phyloP scores from a whole-genome alignment of 352 stramenopile species.

The Phytophthora pinifolia region DNA sequence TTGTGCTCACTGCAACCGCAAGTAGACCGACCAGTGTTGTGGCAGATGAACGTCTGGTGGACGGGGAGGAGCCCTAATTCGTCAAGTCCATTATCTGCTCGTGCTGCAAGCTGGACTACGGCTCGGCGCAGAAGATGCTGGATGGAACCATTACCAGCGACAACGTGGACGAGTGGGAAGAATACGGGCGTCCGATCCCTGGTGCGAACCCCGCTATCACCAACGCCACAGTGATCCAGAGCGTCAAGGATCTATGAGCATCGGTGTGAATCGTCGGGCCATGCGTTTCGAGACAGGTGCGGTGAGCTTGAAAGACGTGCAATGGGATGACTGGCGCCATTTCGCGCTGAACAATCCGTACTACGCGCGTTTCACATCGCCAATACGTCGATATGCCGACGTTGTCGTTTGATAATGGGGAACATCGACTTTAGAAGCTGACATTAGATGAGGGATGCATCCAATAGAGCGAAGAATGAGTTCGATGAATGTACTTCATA shows the following conservation, averaged over 20 bases:
- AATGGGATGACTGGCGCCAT: constrained; percentile 89
- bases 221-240: constrained; percentile 58
- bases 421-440: no score
- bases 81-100: constrained; percentile 97
- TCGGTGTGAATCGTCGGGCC: constrained; percentile 67
- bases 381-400: constrained; percentile 94
- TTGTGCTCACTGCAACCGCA: constrained; percentile 97
- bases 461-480: no score
- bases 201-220: constrained; percentile 51
- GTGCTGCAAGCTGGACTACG: constrained; percentile 96
- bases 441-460: no score
- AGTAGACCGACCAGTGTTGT: constrained; percentile 94
- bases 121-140: constrained; percentile 96
- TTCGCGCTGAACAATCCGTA: constrained; percentile 97
- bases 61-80: constrained; percentile 93
- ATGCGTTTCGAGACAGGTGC: constrained; percentile 93
- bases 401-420: no score
- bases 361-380: constrained; percentile 98
- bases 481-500: no score
- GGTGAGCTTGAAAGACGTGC: constrained; percentile 90
- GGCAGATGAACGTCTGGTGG: constrained; percentile 95
- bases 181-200: constrained; percentile 42
- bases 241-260: constrained; percentile 64
- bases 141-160: constrained; percentile 81
- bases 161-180: constrained; percentile 75